Evolutionary conservation across 768 basidiomycete genomes (phyloP), one percentile per base, ranked within the genome.

Genomic region (Antrodiella citrinella): DNA sequence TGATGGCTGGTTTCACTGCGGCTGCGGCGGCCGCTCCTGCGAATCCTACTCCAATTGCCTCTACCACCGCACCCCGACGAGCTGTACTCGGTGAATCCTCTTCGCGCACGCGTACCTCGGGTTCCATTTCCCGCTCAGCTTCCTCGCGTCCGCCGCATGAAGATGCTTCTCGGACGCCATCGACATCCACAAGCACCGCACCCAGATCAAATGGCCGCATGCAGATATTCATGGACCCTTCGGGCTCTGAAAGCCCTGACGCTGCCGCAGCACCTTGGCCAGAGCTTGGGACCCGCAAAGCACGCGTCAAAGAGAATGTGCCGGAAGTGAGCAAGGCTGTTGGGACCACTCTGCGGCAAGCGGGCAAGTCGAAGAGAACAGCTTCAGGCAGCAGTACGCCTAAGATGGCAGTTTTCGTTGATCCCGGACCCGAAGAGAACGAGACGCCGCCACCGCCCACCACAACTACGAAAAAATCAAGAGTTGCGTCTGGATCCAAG

Each of bases 221-320:
- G 47, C 80, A 78, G 54, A 69, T 90, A 24, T 89, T 87, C 61
- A 73, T 84, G n/a, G 88, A 90, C 59, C 81, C 84, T 11, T 67
- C 74, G 4, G 82, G 79, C 35, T 66, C 69, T 40, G 72, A 73
- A 43, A 68, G 75, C 1, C 70, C 73, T 44, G 66, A 71, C 11
- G 72, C 71, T 2, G 61, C 57, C 42, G 56, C 47, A 12, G 77
- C 76, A 47, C 69, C 77, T 13, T 91, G 82, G 76, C 75, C 78
- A 24, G 87, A 90, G 51, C 63, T 91, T 1, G 88, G 86, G 18
- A 82, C 86, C 52, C 84, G 87, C 58, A 86, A 84, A 62, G 75
- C 81, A 3, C 76, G 88, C 47, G 71, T 87, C 57, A 91, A 90
- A 57, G 87, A 91, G 68, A 91, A 91, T 57, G 68, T 81, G 1